These are phyloP conservation scores for Fusarium hainanense DNA, from an alignment of 2,329 filamentous ascomycete genomes.

Conservation along the genomic window DNA sequence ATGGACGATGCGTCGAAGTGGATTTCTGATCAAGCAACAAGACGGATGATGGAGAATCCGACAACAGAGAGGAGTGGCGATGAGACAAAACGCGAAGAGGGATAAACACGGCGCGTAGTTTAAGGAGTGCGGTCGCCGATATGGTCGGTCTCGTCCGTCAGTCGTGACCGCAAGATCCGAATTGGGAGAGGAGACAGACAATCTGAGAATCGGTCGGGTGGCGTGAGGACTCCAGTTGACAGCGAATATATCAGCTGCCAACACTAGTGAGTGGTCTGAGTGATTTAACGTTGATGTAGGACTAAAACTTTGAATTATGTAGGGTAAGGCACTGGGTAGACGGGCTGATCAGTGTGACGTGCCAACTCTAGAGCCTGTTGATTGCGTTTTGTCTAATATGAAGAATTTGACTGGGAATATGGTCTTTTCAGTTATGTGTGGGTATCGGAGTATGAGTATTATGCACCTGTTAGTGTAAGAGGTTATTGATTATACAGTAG, in stretches of 20 bases:
- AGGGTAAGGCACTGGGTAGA: slow-evolving; percentile 15
- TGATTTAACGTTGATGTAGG: neutral
- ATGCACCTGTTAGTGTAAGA: neutral
- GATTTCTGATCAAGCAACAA: slow-evolving; percentile 22
- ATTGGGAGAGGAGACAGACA: slow-evolving; percentile 12
- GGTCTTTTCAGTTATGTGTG: neutral
- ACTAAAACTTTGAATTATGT: slow-evolving; percentile 14
- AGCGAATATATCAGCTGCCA: slow-evolving; percentile 1
- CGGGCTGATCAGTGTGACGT: neutral
- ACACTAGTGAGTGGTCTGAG: slow-evolving; percentile 3
- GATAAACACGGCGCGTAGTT: slow-evolving; percentile 34
- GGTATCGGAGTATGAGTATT: neutral
- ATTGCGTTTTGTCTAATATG: neutral
- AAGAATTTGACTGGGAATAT: neutral
- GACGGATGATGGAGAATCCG: slow-evolving; percentile 6
- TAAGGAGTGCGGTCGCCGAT: slow-evolving; percentile 37
- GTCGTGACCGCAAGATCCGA: slow-evolving; percentile 24
- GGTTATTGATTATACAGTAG: neutral
- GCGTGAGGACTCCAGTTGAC: slow-evolving; percentile 13
- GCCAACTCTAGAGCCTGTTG: neutral
- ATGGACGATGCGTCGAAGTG: slow-evolving; percentile 23
- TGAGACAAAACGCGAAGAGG: slow-evolving; percentile 19
- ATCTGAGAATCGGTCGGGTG: slow-evolving; percentile 4
- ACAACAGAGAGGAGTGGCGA: slow-evolving; percentile 24
- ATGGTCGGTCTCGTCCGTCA: slow-evolving; percentile 36